These are phyloP conservation scores for Gossypium ekmanianum DNA, from an alignment of 345 rosid genomes.

Conservation along the genomic window DNA sequence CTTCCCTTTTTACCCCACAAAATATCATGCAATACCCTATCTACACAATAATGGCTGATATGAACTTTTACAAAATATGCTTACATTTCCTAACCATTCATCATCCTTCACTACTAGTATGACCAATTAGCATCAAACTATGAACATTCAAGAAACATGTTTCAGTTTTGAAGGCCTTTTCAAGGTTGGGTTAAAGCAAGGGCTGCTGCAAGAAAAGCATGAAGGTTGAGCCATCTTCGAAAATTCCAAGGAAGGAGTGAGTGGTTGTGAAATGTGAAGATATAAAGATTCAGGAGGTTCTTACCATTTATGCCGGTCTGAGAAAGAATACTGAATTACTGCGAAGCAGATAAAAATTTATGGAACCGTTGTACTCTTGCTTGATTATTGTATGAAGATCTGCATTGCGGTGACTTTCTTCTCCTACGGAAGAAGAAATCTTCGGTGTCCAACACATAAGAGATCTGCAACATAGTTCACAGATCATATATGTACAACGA, in stretches of 20 bases:
- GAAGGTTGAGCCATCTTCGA: neutral
- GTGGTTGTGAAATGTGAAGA: neutral
- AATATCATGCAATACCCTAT: constrained; percentile 15
- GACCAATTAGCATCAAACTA: constrained; percentile 6
- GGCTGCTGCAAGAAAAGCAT: constrained; percentile 1
- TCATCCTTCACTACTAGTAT: neutral
- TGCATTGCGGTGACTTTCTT: constrained; percentile 19
- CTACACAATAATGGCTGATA: constrained; percentile 18
- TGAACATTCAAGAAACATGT: constrained; percentile 1
- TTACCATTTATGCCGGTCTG: constrained; percentile 8
- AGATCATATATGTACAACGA: neutral
- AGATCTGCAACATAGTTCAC: constrained; percentile 34
- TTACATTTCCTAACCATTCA: neutral
- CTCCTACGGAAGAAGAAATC: constrained; percentile 57
- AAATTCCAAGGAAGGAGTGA: neutral
- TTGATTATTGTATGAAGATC: constrained; percentile 24
- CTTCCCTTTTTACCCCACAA: neutral
- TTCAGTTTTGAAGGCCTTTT: neutral
- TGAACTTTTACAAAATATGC: neutral
- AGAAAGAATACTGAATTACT: constrained; percentile 18
- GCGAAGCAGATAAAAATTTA: constrained; percentile 41
- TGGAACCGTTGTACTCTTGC: constrained; percentile 46
- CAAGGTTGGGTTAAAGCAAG: neutral
- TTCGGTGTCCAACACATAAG: constrained; percentile 61
- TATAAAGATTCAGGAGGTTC: neutral